These are phyloP conservation scores for Berkeleyomyces rouxiae DNA, from an alignment of 2,329 filamentous ascomycete species.

Conservation along the genomic window DNA sequence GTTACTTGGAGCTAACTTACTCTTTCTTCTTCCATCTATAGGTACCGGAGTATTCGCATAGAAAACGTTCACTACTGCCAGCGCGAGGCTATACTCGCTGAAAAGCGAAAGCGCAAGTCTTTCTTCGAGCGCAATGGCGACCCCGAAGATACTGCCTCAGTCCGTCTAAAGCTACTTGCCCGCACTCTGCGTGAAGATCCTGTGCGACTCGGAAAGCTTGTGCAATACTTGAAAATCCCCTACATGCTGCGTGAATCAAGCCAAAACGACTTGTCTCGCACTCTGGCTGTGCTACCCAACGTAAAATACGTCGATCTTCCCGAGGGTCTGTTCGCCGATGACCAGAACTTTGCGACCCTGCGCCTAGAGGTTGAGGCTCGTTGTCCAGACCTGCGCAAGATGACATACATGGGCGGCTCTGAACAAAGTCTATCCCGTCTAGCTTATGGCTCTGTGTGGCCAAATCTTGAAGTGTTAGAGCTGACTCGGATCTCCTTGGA, in stretches of 20 bases:
- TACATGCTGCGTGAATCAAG: conserved; percentile 89
- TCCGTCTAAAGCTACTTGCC: conserved; percentile 61
- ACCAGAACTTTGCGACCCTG: conserved; percentile 55
- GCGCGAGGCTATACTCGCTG: conserved; percentile 64
- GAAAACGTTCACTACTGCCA: conserved; percentile 91
- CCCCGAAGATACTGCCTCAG: conserved; percentile 61
- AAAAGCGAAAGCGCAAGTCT: conserved; percentile 58
- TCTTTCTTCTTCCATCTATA: conserved; percentile 22
- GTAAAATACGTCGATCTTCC: conserved; percentile 82
- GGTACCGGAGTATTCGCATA: conserved; percentile 79
- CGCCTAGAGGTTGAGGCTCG: conserved; percentile 70
- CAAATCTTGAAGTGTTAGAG: conserved; percentile 55
- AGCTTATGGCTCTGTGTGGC: conserved; percentile 48
- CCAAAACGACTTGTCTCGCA: conserved; percentile 69
- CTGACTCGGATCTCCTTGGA: conserved; percentile 53
- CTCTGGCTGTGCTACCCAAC: conserved; percentile 70
- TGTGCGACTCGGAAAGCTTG: conserved; percentile 47
- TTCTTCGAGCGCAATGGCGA: conserved; percentile 62
- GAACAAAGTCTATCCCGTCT: conserved; percentile 63
- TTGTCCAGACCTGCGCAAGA: conserved; percentile 73
- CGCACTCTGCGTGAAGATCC: conserved; percentile 67
- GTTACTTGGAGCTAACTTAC: neutral
- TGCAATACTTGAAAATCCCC: conserved; percentile 71
- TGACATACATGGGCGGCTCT: conserved; percentile 65
- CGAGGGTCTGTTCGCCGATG: conserved; percentile 71